Conservation (phyloP, 768 basidiomycete genomes). For the Boletus pseudopeckii region DNA sequence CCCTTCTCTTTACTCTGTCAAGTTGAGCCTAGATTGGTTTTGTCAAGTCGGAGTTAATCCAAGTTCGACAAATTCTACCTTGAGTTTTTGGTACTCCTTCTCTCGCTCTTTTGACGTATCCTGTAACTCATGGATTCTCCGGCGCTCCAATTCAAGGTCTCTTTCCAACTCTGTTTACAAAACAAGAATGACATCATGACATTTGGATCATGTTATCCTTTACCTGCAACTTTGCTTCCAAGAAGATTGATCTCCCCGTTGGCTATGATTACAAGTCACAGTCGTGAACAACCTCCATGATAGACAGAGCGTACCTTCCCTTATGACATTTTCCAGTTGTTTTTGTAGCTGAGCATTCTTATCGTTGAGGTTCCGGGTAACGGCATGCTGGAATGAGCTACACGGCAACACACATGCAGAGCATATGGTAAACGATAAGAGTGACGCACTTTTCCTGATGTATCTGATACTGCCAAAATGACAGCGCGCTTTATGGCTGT, state of each 20-base stretch:
- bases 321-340: conserved; percentile 78
- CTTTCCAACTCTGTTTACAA: conserved; percentile 61
- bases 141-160: conserved; percentile 75
- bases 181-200: conserved; percentile 2
- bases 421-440: background rate
- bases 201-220: background rate
- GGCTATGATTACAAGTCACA: conserved; percentile 39
- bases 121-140: conserved; percentile 70
- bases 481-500: conserved; percentile 55
- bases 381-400: conserved; percentile 75
- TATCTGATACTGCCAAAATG: conserved; percentile 90
- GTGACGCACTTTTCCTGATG: conserved; percentile 72
- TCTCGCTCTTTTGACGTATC: conserved; percentile 74
- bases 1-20: conserved; percentile 81
- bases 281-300: background rate
- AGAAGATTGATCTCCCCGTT: conserved; percentile 74
- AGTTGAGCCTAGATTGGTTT: conserved; percentile 53
- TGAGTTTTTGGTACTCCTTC: conserved; percentile 85
- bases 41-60: background rate
- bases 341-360: conserved; percentile 81
- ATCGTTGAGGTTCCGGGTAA: conserved; percentile 76
- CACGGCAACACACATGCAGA: conserved; percentile 1
- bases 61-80: conserved; percentile 39
- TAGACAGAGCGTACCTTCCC: conserved; percentile 57
- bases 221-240: conserved; percentile 65